Conservation (phyloP, 2,329 filamentous ascomycete genomes). For the Arthrobotrys megalospora region DNA sequence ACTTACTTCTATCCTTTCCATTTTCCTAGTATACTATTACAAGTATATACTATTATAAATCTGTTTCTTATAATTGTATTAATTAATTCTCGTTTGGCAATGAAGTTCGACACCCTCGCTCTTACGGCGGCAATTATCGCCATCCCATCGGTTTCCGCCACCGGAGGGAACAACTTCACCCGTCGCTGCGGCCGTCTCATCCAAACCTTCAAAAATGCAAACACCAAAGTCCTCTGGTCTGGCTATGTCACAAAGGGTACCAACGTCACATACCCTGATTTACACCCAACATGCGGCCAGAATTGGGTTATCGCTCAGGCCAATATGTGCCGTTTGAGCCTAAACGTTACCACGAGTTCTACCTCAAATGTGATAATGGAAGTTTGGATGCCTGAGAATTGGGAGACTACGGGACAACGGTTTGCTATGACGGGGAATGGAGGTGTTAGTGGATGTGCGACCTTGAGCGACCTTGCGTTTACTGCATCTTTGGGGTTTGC, state of each 20-base stretch:
- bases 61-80: too few relatives aligned
- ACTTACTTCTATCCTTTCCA: background rate
- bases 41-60: too few relatives aligned
- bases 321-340: slow-evolving; percentile 42
- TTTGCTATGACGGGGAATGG: slow-evolving; percentile 48
- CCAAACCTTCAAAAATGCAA: slow-evolving; percentile 32
- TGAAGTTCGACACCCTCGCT: slow-evolving; percentile 13
- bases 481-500: slow-evolving; percentile 49
- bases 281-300: slow-evolving; percentile 15
- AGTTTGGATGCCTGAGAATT: slow-evolving; percentile 55
- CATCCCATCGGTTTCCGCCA: slow-evolving; percentile 18
- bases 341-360: slow-evolving; percentile 48
- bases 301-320: slow-evolving; percentile 16
- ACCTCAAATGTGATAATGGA: slow-evolving; percentile 53
- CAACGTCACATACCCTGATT: slow-evolving; percentile 33
- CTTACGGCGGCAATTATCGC: slow-evolving; percentile 20
- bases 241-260: slow-evolving; percentile 41
- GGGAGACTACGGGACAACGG: slow-evolving; percentile 36
- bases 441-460: slow-evolving; percentile 36
- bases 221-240: slow-evolving; percentile 37
- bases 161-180: slow-evolving; percentile 50
- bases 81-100: background rate
- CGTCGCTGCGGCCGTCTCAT: slow-evolving; percentile 44
- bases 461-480: slow-evolving; percentile 34
- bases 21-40: background rate